Evolutionary conservation across 169 alveolate genomes (phyloP).

Genomic region (Cryptosporidium felis): DNA sequence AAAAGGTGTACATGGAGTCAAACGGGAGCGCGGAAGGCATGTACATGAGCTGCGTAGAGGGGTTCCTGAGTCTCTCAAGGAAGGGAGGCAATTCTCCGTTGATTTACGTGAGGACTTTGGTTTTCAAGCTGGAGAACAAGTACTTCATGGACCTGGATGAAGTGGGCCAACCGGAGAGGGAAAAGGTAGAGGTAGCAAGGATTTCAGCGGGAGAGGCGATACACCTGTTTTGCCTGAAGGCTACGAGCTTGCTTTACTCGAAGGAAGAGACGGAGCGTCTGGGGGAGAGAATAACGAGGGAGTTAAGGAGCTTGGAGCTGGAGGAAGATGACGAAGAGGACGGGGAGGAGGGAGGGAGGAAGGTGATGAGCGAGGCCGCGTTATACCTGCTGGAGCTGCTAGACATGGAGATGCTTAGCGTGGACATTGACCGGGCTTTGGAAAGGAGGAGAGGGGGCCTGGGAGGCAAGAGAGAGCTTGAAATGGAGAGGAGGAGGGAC

Average conservation of each 20-base stretch:
- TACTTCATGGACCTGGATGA: neutral
- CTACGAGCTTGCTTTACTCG: neutral
- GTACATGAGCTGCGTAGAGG: slow-evolving; percentile 30
- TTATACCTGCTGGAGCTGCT: neutral
- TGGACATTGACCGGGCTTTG: neutral
- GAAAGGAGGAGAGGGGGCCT: neutral
- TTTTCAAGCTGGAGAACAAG: neutral
- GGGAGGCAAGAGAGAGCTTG: neutral
- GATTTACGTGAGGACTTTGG: slow-evolving; percentile 27
- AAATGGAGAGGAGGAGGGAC: neutral
- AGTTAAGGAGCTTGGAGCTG: neutral
- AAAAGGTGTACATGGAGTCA: neutral
- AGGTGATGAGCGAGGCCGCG: neutral
- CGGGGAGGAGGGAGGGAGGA: neutral
- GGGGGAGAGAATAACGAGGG: neutral
- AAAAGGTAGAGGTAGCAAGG: neutral
- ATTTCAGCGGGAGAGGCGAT: neutral
- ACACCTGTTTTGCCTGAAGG: slow-evolving; percentile 19
- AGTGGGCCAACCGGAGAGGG: neutral
- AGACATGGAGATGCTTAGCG: neutral
- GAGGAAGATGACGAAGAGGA: neutral
- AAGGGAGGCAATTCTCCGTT: neutral
- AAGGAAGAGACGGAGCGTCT: neutral
- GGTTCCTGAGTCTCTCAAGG: neutral
- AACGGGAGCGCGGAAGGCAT: slow-evolving; percentile 38